Conservation (phyloP, 1,139 yeast genomes). For the Taphrina wiesneri region DNA sequence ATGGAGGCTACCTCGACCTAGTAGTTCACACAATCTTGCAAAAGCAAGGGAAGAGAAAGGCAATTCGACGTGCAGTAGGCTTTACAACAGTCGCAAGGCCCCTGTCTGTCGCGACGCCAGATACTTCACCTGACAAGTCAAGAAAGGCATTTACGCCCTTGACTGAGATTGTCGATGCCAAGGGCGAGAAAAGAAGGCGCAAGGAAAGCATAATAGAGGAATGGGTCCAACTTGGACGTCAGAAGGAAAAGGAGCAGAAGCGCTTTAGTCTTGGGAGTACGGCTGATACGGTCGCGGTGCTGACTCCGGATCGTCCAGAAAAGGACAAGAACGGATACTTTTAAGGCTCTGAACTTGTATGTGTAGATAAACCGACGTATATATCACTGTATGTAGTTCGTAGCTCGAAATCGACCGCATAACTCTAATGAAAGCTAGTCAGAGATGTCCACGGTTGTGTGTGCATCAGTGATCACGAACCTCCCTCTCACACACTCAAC, state of each 20-base stretch:
- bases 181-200: neutral
- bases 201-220: conserved; percentile 22
- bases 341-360: too few relatives aligned
- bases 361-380: neutral
- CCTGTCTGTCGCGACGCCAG: neutral
- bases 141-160: neutral
- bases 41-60: neutral
- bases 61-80: conserved; percentile 15
- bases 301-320: neutral
- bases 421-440: neutral
- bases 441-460: too few relatives aligned
- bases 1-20: conserved; percentile 25
- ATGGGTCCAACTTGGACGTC: conserved; percentile 15
- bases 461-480: too few relatives aligned
- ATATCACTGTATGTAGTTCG: neutral
- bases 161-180: neutral
- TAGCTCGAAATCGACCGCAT: too few relatives aligned
- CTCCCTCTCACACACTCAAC: neutral
- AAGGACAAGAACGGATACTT: conserved; percentile 10
- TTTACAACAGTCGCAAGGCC: neutral
- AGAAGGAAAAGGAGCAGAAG: neutral
- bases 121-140: neutral
- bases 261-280: conserved; percentile 8
- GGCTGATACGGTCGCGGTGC: neutral
- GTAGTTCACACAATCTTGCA: conserved; percentile 11